Evolutionary conservation across 2,329 filamentous ascomycete species (phyloP), one percentile per base, ranked within the genome.

Genomic region (Diplocarpon rosae): DNA sequence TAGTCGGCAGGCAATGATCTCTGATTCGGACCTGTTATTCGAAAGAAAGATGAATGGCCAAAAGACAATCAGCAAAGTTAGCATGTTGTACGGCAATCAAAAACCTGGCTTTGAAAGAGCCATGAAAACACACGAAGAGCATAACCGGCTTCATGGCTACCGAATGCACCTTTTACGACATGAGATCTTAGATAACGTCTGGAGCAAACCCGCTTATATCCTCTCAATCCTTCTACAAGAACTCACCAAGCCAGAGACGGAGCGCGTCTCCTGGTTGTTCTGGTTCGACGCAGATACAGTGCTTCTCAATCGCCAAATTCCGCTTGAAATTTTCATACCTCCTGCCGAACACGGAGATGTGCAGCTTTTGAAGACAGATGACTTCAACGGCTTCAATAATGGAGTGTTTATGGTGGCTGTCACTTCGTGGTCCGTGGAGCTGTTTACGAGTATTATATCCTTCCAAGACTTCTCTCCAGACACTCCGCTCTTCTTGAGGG

Each of bases 191-290:
- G 16, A 17, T 14, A 45, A 42, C 9, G 32, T 46, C 4, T 51
- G 45, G 45, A 42, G 37, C 13, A 51, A 46, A 35, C 45, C 45
- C 3, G 48, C 45, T 9, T 42, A 43, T 42, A 39, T 48, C 4
- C 30, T 51, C 13, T 42, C 34, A 2, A 38, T 44, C 5, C 24
- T 48, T 9, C 14, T 48, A 11, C 31, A 34, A 1, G 45, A 51
- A 29, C n/a, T 51, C 35, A 36, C 31, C n/a, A 41, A 34, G 10
- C 30, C 30, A 32, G 39, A 28, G 33, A 11, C 27, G 24, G 12
- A 38, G 36, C 14, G 36, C 14, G 4, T 38, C 7, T 14, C 16
- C 5, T 38, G 36, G 36, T 3, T 38, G 7, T 14, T 38, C 39
- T 43, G 42, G 42, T 20, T 43, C 12, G 35, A 43, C 16, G 15